Evolutionary conservation across 164 flowering plant genomes (phyloP), one percentile per base, ranked within the genome.

Genomic region (Litsea cubeba): DNA sequence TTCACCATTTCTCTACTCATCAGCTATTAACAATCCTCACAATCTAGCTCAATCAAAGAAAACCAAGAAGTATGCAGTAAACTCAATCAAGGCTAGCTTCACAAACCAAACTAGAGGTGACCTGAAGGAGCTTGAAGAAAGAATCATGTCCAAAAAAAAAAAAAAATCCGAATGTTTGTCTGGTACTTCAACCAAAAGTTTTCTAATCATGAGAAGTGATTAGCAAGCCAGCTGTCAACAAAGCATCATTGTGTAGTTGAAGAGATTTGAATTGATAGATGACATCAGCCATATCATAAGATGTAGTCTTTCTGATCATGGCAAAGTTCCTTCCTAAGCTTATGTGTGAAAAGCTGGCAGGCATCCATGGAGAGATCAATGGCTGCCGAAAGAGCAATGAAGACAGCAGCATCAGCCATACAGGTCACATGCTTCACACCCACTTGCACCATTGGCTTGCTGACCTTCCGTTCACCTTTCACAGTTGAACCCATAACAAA

Each of bases 361-460:
- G 99, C 97, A 65, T 95, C 99, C 94, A 95, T 87, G 80, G 97
- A 89, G 23, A 95, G 92, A 78, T 95, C 99, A 72, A 93, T 80
- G 63, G 99, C 99, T 18, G 99, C 99, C 3, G 97, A 88, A 25
- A 95, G 91, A 1, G 98, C 97, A 0, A 95, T 70, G 65, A 93
- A 95, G 1, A 90, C 75, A 0, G 99, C 99, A 46, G 98, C 99
- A 82, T 95, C 99, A 0, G 91, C 89, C 93, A 85, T 89, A 71
- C 97, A 93, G 0, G 84, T 88, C 6, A 95, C 94, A 75, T 95
- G 96, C 76, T 85, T 85, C 30, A 83, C 82, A 1, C 95, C 97
- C 1, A 95, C 90, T 71, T 89, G 86, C 35, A 91, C 97, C 71
- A 74, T 64, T 2, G 97, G 97, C 77, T 86, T 88, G 77, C 98